Evolutionary conservation across 192 early-diverging fungal species (phyloP), one percentile per base, ranked within the genome.

Genomic region (Rhizoclosmatium globosum): DNA sequence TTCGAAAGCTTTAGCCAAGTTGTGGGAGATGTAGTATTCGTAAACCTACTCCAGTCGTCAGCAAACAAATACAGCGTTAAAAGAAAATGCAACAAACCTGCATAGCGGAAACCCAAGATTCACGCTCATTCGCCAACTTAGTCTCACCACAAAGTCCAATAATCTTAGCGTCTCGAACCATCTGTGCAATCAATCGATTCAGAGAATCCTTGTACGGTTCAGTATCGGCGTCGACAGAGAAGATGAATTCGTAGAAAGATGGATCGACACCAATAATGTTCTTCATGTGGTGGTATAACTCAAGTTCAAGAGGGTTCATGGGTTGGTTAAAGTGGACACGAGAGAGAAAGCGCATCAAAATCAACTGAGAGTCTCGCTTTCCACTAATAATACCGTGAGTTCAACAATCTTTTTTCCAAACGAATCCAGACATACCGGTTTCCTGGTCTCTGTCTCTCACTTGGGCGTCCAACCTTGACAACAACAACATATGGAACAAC

Each of bases 201-300:
- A 99, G 88, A 21, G 96, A 94, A 81, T 99, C 95, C 45, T 68
- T 31, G 83, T 90, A 75, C 2, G 87, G 96, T 64, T 94, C 92
- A 0, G 98, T 99, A 79, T 99, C 98, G 21, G 98, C 96, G 84
- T 99, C 98, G 43, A 99, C 94, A 94, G 97, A 98, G 72, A 99
- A 92, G 48, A 95, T 90, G 85, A 92, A 98, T 88, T 99, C 98
- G 83, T 99, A 99, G 60, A 96, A 94, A 11, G 89, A 88, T 6
- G 98, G 98, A 80, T 95, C 94, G 47, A 99, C 97, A 44, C 98
- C 98, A 86, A 99, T 98, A 47, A 98, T 94, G 82, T 89, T 98
- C 88, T 99, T 98, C 89, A 99, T 96, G 82, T 98, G 97, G 85
- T 98, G 96, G 87, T 94, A 98, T 74, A 99, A 92, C 80, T 99